Evolutionary conservation across 2,329 filamentous ascomycete species (phyloP), one percentile per base, ranked within the genome.

Genomic region (Colletotrichum filicis): DNA sequence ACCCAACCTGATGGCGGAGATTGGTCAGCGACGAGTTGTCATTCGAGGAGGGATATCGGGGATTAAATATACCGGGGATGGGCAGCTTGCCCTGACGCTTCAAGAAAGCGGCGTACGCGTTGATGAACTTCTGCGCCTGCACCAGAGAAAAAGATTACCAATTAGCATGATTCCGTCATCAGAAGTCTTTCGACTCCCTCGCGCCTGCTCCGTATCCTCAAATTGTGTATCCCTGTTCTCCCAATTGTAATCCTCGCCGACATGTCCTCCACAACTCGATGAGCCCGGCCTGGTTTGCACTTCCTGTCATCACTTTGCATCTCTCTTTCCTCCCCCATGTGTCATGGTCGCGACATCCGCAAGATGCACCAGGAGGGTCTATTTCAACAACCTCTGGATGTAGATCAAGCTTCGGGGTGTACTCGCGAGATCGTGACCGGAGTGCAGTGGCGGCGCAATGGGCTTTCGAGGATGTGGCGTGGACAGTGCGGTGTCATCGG

Each of bases 81-180:
- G 93, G 93, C 80, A 97, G 93, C 90, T 96, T 96, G 88, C 94
- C 94, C 90, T 97, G 94, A 82, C 94, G 92, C 93, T 97, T 97
- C 91, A 97, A 87, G 92, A 97, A 97, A 83, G 91, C 92, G 84
- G 93, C 90, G 85, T 97, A 97, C 84, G 93, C 90, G 80, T 89
- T 87, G 88, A 97, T 95, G 90, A 97, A 97, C 89, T 95, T 94
- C 86, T 95, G 93, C 87, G 94, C 93, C 92, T 94, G 87, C 30
- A 56, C 79, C 84, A 74, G 77, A 74, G 78, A 82, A 79, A 80
- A 83, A 83, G 79, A 80, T 83, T 82, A 86, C 85, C 81, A 82
- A 90, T 92, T 90, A 92, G 91, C 91, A 89, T 85, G 81, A 91
- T 92, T 92, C 91, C 91, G 91, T 92, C 90, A 86, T 90, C 89